These are phyloP conservation scores for Cucumis melo DNA, from an alignment of 306 rosid species.

Conservation along the genomic window DNA sequence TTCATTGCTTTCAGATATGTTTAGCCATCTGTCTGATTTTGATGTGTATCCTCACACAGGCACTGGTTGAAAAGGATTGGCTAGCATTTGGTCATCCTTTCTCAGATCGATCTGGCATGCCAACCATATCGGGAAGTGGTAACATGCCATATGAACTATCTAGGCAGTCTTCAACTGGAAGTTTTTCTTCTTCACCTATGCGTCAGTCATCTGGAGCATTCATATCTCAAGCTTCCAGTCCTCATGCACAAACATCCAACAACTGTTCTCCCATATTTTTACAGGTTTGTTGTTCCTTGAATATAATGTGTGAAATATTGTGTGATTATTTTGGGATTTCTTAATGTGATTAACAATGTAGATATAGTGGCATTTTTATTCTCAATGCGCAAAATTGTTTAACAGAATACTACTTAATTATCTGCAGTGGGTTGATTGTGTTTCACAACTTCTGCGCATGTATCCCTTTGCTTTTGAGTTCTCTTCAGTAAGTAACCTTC, in stretches of 20 bases:
- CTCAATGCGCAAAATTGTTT: background rate
- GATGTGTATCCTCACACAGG: constrained; percentile 28
- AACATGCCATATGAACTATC: constrained; percentile 53
- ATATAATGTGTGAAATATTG: background rate
- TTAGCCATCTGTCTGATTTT: background rate
- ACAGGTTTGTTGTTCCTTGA: constrained; percentile 45
- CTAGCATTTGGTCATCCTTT: constrained; percentile 95
- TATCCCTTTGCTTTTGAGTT: constrained; percentile 94
- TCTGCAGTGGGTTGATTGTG: constrained; percentile 95
- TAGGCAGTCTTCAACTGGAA: constrained; percentile 64
- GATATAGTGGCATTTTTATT: background rate
- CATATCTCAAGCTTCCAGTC: constrained; percentile 38
- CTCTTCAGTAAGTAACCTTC: constrained; percentile 54
- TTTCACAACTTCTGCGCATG: constrained; percentile 85
- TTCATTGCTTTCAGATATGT: background rate
- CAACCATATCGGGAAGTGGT: constrained; percentile 42
- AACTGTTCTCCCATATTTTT: constrained; percentile 84
- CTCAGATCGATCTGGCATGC: constrained; percentile 72
- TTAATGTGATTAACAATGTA: background rate
- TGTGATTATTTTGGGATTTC: background rate
- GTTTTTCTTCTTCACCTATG: constrained; percentile 45
- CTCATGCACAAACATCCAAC: constrained; percentile 61
- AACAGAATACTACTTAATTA: background rate
- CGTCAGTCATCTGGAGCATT: constrained; percentile 63
- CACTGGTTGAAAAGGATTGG: constrained; percentile 96